phyloP scores from a whole-genome alignment of 1,284 basidiomycete species.

The Melampsora allii-populina region DNA sequence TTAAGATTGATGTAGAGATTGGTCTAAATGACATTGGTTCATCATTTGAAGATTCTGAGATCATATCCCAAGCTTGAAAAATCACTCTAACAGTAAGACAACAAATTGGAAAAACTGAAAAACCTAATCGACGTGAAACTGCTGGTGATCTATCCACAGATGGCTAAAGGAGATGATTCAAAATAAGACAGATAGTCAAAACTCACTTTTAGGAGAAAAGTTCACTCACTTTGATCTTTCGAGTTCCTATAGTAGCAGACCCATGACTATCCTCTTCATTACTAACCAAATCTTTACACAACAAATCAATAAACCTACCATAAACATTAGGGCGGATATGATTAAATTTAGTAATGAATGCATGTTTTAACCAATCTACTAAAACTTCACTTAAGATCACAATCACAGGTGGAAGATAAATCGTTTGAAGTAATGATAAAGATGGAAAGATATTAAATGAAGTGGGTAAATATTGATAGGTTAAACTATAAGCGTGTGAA shows the following conservation, averaged over 20 bases:
- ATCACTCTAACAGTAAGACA: conserved; percentile 85
- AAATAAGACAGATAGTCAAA: background rate
- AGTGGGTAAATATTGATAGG: conserved; percentile 35
- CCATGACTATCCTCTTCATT: conserved; percentile 59
- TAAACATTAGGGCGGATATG: conserved; percentile 94
- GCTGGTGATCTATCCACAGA: conserved; percentile 95
- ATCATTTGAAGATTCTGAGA: conserved; percentile 57
- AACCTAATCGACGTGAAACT: conserved; percentile 87
- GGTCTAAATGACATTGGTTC: conserved; percentile 47
- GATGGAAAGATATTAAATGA: conserved; percentile 51
- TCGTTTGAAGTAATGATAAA: conserved; percentile 67
- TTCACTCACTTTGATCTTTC: conserved; percentile 64
- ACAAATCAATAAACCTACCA: conserved; percentile 89
- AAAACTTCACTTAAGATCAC: conserved; percentile 88
- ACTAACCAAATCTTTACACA: conserved; percentile 87
- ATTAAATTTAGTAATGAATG: conserved; percentile 96
- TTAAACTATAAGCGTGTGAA: conserved; percentile 62
- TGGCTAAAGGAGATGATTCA: conserved; percentile 57
- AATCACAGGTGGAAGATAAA: conserved; percentile 85
- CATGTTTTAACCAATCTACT: conserved; percentile 99
- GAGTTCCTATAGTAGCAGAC: conserved; percentile 59
- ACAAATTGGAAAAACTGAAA: conserved; percentile 86
- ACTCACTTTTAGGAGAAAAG: conserved; percentile 2
- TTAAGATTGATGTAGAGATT: too few species aligned
- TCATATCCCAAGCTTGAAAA: conserved; percentile 67